phyloP scores from a whole-genome alignment of 2,329 filamentous ascomycete genomes.

The Aspergillus chevalieri region DNA sequence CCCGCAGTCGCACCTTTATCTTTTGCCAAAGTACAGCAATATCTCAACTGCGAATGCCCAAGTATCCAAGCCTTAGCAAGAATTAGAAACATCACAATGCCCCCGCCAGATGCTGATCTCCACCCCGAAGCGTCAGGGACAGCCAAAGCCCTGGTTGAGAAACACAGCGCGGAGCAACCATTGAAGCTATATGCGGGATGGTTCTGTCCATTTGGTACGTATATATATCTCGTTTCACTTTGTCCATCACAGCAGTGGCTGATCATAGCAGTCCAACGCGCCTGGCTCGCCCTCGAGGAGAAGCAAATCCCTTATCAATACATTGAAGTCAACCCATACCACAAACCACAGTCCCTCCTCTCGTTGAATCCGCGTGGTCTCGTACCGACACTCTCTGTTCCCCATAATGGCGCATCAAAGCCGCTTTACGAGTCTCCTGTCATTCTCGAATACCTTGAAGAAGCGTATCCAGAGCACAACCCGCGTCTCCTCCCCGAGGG shows the following conservation, averaged over 20 bases:
- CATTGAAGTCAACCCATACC: conserved; percentile 71
- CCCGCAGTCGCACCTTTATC: no score
- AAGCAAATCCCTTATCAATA: conserved; percentile 70
- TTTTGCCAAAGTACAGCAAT: no score
- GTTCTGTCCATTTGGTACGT: conserved; percentile 56
- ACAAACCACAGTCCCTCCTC: conserved; percentile 63
- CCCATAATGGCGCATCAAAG: conserved; percentile 33
- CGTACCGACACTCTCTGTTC: conserved; percentile 59
- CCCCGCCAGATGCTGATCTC: conserved; percentile 38
- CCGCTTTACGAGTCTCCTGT: conserved; percentile 68
- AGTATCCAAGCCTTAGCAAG: no score
- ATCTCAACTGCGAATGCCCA: no score
- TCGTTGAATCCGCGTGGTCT: conserved; percentile 68
- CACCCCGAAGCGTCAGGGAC: conserved; percentile 41
- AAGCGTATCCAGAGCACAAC: conserved; percentile 53
- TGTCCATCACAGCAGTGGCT: not conserved
- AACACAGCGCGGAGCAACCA: conserved; percentile 28
- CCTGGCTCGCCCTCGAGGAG: conserved; percentile 67
- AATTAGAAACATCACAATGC: not conserved
- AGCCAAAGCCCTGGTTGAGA: conserved; percentile 33
- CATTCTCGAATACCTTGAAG: conserved; percentile 70
- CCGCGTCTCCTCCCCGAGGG: conserved; percentile 54
- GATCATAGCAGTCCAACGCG: conserved; percentile 51
- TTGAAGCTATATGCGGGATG: conserved; percentile 65
- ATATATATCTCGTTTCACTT: not conserved